Evolutionary conservation across 805 yeast species (phyloP).

Genomic region (Teunomyces tritomae): DNA sequence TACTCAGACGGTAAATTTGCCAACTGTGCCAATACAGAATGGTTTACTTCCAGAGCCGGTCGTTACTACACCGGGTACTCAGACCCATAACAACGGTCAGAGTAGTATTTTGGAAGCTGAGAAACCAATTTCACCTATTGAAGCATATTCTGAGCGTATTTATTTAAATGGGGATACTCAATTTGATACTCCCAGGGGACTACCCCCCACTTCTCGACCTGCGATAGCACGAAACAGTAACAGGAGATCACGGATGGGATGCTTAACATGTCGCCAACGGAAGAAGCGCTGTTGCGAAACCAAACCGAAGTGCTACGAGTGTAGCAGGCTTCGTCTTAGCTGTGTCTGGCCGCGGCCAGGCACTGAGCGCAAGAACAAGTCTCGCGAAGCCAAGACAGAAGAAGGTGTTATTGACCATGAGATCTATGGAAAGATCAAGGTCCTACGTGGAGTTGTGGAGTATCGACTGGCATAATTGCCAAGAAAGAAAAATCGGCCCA

Average conservation of each 20-base stretch:
- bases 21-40: background rate
- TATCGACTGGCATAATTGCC: constrained; percentile 16
- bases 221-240: constrained; percentile 10
- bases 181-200: background rate
- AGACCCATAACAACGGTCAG: background rate
- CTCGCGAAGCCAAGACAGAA: constrained; percentile 47
- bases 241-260: constrained; percentile 68
- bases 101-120: background rate
- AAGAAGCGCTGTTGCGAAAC: constrained; percentile 78
- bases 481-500: background rate
- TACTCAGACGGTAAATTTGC: background rate
- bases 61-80: background rate
- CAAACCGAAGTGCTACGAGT: constrained; percentile 65
- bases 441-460: constrained; percentile 62
- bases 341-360: constrained; percentile 80
- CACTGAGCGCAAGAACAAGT: constrained; percentile 55
- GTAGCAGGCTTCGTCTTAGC: constrained; percentile 57
- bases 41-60: background rate
- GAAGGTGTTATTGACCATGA: constrained; percentile 56
- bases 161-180: background rate
- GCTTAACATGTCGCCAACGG: constrained; percentile 72
- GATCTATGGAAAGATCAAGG: constrained; percentile 56
- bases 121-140: background rate
- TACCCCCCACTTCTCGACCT: background rate
- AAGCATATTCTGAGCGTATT: background rate